Evolutionary conservation across 441 rosid species (phyloP), one percentile per base, ranked within the genome.

Genomic region (Populus hybrid): DNA sequence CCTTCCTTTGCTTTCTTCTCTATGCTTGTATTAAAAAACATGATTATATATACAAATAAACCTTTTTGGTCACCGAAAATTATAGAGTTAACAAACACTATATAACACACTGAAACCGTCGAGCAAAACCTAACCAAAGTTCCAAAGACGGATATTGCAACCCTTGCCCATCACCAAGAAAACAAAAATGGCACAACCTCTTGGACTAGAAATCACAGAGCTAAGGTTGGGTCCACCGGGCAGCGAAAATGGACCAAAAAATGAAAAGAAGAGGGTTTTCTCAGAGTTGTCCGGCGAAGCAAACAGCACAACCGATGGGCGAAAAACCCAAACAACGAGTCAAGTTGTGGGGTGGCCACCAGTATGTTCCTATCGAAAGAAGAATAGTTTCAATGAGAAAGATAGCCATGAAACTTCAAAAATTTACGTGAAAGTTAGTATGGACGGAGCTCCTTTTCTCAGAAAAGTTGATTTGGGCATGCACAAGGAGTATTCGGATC

Each of bases 271-370:
- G 83, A 93, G 97, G 88, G 88, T 68, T 31, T 93, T 88, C 84
- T 90, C 89, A 1, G 97, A 93, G 78, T 84, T 90, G n/a, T 83
- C 76, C 3, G 74, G 26, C 28, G 90, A 79, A 18, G 77, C 71
- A 14, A 65, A 78, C 59, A 71, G 68, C 59, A 56, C 68, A 35
- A 73, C 71, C 75, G 68, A 63, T 64, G 88, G 80, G 71, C 63
- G 74, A 78, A 82, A 88, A 90, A 64, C 76, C 23, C 78, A 80
- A 9, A 79, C 84, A 7, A 90, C 90, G 86, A 86, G 80, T 76
- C 93, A 88, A 74, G 92, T 91, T 9, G 98, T 93, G 72, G 99
- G 99, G 78, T 93, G 99, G 99, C 99, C 99, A 0, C 99, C 99
- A 77, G 94, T 93, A 74, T 90, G 94, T 63, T 88, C 92, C 8